Base-by-base conservation (phyloP, 2,329 filamentous ascomycete species). In the Westerdykella sp. region DNA sequence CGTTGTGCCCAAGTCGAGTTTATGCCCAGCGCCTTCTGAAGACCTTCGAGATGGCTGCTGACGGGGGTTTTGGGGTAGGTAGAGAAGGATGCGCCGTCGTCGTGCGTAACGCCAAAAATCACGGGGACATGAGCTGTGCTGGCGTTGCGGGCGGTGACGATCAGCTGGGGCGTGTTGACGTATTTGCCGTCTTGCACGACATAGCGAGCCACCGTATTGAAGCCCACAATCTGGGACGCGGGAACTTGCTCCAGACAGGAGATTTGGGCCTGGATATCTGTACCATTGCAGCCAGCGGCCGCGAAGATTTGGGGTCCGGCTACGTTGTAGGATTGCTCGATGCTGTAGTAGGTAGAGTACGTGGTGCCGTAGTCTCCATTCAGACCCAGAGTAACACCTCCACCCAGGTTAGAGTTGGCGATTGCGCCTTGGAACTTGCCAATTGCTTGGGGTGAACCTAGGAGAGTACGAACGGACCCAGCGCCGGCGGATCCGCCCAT, bases 111-210 rank as follows among this genome's bases (percentile, higher is more conserved):
- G 41, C 78, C 78, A 57, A 79, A 79, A 54, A 83, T 75, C 11
- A 81, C 68, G 14, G 72, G 70, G 18, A 80, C 65, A 16, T 77
- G 69, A 0, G 77, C 70, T 0, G 68, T 69, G 6, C 68, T 69
- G 15, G 59, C 59, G 44, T 75, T 73, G 18, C 58, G 60, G 7
- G 65, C 65, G 3, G 63, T 57, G 22, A 76, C 65, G 15, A 71
- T 63, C 21, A 80, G 69, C 30, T 73, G 60, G 5, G 75, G 65
- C 6, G 73, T 71, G 49, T 74, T 69, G 46, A 81, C 71, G 43
- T 76, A 78, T 7, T 67, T 73, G 21, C 77, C 78, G 46, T 83
- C 79, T 39, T 80, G 73, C 6, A 83, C 78, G 4, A 79, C 70
- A 45, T 74, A 78, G 34, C 75, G 70, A 3, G 74, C 73, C 10